Percentiles rank a stretch among this genome's conserved stretches.
Evolutionary conservation across 2,329 filamentous ascomycete species (phyloP).

Genomic region (Colletotrichum aenigma): DNA sequence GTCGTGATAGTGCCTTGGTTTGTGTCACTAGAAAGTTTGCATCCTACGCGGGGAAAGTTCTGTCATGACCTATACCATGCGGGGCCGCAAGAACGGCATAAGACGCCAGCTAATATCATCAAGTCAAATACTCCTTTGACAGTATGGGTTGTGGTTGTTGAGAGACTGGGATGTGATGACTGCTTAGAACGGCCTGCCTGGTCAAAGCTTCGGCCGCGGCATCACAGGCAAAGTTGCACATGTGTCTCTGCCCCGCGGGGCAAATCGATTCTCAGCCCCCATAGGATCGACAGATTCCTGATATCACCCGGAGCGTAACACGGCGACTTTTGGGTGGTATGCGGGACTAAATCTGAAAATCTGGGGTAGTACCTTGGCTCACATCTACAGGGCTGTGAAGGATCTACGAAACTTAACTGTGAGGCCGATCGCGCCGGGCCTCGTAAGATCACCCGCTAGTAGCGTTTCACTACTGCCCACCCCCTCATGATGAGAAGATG

Average conservation of each 20-base stretch:
- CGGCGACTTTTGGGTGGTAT: neutral
- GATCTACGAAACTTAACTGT: neutral
- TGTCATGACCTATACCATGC: neutral
- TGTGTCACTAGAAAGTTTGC: neutral
- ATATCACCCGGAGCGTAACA: neutral
- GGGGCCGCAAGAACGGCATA: neutral
- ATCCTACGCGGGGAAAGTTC: neutral
- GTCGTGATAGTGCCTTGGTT: neutral
- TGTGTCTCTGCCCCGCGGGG: neutral
- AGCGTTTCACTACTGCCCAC: neutral
- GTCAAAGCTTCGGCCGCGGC: neutral
- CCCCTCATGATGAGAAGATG: neutral
- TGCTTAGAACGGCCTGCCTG: fast-evolving
- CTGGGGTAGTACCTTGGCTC: neutral
- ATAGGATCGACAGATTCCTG: neutral
- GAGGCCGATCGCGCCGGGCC: neutral
- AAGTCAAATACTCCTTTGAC: neutral
- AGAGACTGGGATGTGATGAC: neutral
- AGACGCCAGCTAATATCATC: neutral
- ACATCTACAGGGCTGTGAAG: neutral
- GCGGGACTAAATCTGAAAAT: neutral
- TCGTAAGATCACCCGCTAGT: neutral
- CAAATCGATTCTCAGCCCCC: neutral
- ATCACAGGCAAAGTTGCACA: neutral
- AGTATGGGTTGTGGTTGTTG: neutral